Base-by-base conservation (phyloP, 176 grass and related monocot species). In the Phoenix roebelenii region DNA sequence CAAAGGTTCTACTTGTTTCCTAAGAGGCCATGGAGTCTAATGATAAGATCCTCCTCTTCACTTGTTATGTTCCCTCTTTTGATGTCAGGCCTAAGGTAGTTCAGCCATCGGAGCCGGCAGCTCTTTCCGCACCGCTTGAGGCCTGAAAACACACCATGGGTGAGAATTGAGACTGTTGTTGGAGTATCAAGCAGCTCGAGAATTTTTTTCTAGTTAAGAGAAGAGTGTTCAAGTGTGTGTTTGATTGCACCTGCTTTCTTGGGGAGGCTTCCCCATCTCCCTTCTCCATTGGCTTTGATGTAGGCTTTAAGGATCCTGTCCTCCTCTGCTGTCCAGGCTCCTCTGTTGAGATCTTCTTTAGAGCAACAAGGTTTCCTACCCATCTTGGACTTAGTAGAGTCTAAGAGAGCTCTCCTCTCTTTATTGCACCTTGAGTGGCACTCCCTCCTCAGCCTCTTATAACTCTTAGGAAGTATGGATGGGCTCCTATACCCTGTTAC, bases 301-400 rank as follows among this genome's bases (percentile, higher is more conserved):
- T 63, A 50, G 15, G 30, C 60, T 63, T 16, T 16, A 4, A 63
- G 35, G 35, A 63, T 63, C 19, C 17, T 22, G 60, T 63, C 60
- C 60, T 63, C 60, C 60, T 63, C 39, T 4, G 18, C 32, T 49
- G 60, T 63, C 60, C 60, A 63, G 17, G 60, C 60, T 15, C 60
- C 60, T 23, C 32, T 15, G 16, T 49, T 49, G 60, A 63, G 35
- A 15, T 49, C 60, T 16, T 50, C 32, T 15, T 2, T 7, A 0
- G 19, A 16, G 60, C 60, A 63, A 39, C 60, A 63, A 19, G 35
- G 32, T 19, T 22, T 63, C 60, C 60, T 63, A 4, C 60, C 60
- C 60, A 63, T 63, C 35, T 44, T 44, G 35, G 7, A 44, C 9
- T 44, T 10, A 1, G 9, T 39, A 2, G 5, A 39, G 35, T 10